These are phyloP conservation scores for Yamadazyma sp. DNA, from an alignment of 805 yeast genomes.

Conservation along the genomic window DNA sequence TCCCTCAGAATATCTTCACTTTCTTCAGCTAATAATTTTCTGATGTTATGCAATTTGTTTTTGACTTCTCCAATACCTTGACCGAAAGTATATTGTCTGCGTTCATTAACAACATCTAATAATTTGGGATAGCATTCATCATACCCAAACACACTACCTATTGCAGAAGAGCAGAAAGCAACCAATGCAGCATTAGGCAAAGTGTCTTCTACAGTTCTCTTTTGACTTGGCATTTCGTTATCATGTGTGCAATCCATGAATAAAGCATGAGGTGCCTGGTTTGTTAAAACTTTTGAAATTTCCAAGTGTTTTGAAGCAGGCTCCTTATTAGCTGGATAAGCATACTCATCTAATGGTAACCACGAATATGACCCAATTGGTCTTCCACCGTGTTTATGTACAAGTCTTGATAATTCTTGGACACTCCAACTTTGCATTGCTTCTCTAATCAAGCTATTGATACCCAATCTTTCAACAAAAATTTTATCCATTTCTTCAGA, in stretches of 20 bases:
- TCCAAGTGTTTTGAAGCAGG: slow-evolving; percentile 40
- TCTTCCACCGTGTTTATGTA: slow-evolving; percentile 91
- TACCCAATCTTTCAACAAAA: slow-evolving; percentile 87
- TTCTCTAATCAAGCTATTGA: slow-evolving; percentile 85
- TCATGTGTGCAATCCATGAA: slow-evolving; percentile 99
- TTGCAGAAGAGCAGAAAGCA: slow-evolving; percentile 87
- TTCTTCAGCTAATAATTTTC: slow-evolving; percentile 54
- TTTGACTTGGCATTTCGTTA: slow-evolving; percentile 84
- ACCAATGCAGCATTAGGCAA: slow-evolving; percentile 93
- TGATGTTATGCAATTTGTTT: slow-evolving; percentile 51
- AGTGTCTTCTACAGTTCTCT: slow-evolving; percentile 91
- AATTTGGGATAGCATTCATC: slow-evolving; percentile 88
- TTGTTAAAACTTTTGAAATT: slow-evolving; percentile 61
- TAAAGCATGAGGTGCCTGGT: slow-evolving; percentile 85
- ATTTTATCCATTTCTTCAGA: slow-evolving; percentile 86
- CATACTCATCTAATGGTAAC: slow-evolving; percentile 70
- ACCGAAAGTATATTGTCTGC: slow-evolving; percentile 55
- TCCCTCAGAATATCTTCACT: slow-evolving; percentile 51
- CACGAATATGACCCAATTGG: slow-evolving; percentile 91
- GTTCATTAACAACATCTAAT: slow-evolving; percentile 77
- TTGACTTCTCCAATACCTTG: slow-evolving; percentile 79
- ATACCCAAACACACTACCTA: slow-evolving; percentile 91
- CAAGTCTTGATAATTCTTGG: slow-evolving; percentile 77
- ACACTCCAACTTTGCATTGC: slow-evolving; percentile 97
- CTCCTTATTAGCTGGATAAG: slow-evolving; percentile 57